phyloP scores from a whole-genome alignment of 208 protist genomes.

The Crithidia thermophila region DNA sequence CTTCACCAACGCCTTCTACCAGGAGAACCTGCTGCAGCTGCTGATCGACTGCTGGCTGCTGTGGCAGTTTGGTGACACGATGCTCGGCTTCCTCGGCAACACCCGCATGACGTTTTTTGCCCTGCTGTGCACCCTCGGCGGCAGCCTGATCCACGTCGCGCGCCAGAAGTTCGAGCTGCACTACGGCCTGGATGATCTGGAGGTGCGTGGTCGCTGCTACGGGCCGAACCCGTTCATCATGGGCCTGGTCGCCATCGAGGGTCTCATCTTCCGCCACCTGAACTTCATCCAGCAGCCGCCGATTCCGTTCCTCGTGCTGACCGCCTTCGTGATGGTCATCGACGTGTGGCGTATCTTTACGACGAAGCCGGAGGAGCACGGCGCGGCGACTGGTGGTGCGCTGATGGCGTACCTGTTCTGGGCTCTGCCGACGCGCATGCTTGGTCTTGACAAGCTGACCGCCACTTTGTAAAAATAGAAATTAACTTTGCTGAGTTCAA shows the following conservation, averaged over 20 bases:
- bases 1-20: constrained; percentile 88
- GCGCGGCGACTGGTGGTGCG: constrained; percentile 81
- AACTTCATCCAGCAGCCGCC: constrained; percentile 93
- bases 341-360: constrained; percentile 91
- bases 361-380: constrained; percentile 82
- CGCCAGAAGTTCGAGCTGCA: constrained; percentile 83
- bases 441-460: constrained; percentile 88
- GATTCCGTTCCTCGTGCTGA: constrained; percentile 88
- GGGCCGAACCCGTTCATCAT: constrained; percentile 89
- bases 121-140: constrained; percentile 68
- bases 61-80: constrained; percentile 84
- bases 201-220: constrained; percentile 88
- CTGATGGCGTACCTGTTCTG: constrained; percentile 90
- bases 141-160: constrained; percentile 77
- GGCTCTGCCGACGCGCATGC: constrained; percentile 80
- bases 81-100: constrained; percentile 87
- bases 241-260: constrained; percentile 83
- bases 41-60: constrained; percentile 88
- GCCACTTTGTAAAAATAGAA: constrained; percentile 51
- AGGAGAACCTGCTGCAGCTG: constrained; percentile 89
- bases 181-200: constrained; percentile 85
- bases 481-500: too few species aligned
- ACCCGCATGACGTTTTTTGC: constrained; percentile 80
- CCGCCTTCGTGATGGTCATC: constrained; percentile 89
- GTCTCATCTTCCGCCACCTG: constrained; percentile 89